phyloP scores from a whole-genome alignment of 257 asterid genomes.

The Solanum bulbocastanum region DNA sequence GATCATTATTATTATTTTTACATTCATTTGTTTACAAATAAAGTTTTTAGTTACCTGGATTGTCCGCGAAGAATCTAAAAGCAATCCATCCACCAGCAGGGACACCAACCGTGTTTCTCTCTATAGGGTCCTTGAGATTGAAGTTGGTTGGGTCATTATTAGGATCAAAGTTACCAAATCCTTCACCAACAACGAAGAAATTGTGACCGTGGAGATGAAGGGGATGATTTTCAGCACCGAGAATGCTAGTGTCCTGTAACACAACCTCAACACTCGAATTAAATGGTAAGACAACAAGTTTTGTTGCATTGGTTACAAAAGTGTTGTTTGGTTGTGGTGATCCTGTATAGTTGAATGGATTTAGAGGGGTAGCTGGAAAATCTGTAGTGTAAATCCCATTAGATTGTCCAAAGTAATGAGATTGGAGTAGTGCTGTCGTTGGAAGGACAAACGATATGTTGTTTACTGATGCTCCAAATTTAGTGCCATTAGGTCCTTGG shows the following conservation, averaged over 20 bases:
- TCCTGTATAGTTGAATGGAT: constrained; percentile 58
- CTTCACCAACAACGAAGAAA: constrained; percentile 59
- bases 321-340: constrained; percentile 62
- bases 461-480: constrained; percentile 48
- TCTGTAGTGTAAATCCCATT: constrained; percentile 42
- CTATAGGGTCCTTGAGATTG: constrained; percentile 59
- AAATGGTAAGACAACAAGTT: constrained; percentile 32
- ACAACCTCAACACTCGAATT: constrained; percentile 54
- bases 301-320: constrained; percentile 35
- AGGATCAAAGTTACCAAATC: constrained; percentile 47
- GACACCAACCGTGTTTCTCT: constrained; percentile 57
- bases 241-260: constrained; percentile 57
- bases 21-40: background rate
- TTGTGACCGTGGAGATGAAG: constrained; percentile 71
- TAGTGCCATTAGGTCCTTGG: constrained; percentile 62
- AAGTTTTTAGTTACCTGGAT: constrained; percentile 29
- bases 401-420: constrained; percentile 30
- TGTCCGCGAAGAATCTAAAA: constrained; percentile 56
- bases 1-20: too few relatives aligned
- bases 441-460: constrained; percentile 54
- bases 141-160: constrained; percentile 35
- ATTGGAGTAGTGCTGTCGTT: constrained; percentile 40
- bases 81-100: constrained; percentile 76
- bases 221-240: constrained; percentile 72
- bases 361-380: constrained; percentile 39